Conservation (phyloP, 441 rosid species). For the Metrosideros polymorpha region DNA sequence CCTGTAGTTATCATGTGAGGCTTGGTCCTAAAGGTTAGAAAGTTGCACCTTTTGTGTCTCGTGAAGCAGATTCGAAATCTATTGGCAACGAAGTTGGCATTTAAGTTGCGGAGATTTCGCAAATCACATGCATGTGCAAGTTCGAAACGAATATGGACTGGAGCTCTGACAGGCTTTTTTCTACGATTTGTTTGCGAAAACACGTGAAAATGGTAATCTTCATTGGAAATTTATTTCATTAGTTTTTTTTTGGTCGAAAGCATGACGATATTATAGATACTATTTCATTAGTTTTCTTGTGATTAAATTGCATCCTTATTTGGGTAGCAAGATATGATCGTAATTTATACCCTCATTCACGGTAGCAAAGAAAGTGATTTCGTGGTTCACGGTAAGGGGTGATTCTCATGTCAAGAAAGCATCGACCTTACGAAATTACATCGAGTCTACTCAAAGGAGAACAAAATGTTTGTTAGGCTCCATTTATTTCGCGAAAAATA, state of each 20-base stretch:
- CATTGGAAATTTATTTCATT: not conserved
- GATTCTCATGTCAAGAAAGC: not conserved
- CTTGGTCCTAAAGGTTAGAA: not conserved
- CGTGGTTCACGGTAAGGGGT: not conserved
- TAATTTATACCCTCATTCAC: not conserved
- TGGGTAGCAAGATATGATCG: not conserved
- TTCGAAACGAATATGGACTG: not conserved
- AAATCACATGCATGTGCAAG: not conserved
- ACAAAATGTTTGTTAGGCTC: not conserved
- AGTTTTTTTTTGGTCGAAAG: too few species aligned
- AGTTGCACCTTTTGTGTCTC: not conserved
- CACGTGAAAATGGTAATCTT: not conserved
- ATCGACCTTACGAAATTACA: not conserved
- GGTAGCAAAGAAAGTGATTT: not conserved
- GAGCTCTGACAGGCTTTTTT: not conserved
- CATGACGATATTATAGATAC: too few species aligned
- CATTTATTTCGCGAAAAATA: not conserved
- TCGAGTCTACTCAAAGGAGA: not conserved
- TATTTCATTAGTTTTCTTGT: not conserved
- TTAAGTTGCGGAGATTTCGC: not conserved
- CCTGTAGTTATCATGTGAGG: not conserved
- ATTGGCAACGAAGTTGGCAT: not conserved
- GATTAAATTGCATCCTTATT: not conserved
- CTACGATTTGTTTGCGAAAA: not conserved
- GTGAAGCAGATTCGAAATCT: not conserved